These are phyloP conservation scores for Verticillium tricorpus DNA, from an alignment of 2,329 filamentous ascomycete species.

Conservation along the genomic window DNA sequence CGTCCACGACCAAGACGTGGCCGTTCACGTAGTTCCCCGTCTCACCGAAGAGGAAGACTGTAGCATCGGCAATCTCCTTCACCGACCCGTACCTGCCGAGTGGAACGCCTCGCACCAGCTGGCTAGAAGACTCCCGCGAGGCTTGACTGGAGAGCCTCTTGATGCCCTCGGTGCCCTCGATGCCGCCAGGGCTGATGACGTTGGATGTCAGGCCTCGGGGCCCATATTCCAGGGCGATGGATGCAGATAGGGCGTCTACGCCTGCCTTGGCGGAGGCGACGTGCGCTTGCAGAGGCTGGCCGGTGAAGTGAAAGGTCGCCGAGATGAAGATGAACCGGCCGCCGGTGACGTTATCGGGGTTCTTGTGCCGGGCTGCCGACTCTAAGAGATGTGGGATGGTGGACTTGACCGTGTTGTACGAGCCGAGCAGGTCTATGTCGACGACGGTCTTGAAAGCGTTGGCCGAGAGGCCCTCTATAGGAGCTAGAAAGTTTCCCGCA, in stretches of 20 bases:
- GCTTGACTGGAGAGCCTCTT: not conserved
- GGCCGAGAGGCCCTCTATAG: not conserved
- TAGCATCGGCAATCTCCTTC: no score
- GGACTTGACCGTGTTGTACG: constrained; percentile 3
- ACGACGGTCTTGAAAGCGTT: constrained; percentile 1
- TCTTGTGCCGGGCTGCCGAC: not conserved
- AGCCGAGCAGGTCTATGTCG: constrained; percentile 2
- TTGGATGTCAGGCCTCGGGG: not conserved
- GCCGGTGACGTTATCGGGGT: not conserved
- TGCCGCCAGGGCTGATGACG: not conserved
- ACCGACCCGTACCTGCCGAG: not conserved
- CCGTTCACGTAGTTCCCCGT: no score
- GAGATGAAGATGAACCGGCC: not conserved
- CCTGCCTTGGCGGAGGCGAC: not conserved
- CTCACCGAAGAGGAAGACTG: no score
- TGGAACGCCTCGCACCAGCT: not conserved
- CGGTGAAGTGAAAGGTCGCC: not conserved
- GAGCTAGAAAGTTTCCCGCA: not conserved
- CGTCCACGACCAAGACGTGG: not conserved
- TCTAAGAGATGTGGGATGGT: not conserved
- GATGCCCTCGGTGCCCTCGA: not conserved
- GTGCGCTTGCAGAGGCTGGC: constrained; percentile 1
- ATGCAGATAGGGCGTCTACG: not conserved
- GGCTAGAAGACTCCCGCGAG: not conserved
- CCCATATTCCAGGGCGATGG: not conserved